Evolutionary conservation across 805 yeast species (phyloP), one percentile per base, ranked within the genome.

Genomic region (Clavispora carvajalis): DNA sequence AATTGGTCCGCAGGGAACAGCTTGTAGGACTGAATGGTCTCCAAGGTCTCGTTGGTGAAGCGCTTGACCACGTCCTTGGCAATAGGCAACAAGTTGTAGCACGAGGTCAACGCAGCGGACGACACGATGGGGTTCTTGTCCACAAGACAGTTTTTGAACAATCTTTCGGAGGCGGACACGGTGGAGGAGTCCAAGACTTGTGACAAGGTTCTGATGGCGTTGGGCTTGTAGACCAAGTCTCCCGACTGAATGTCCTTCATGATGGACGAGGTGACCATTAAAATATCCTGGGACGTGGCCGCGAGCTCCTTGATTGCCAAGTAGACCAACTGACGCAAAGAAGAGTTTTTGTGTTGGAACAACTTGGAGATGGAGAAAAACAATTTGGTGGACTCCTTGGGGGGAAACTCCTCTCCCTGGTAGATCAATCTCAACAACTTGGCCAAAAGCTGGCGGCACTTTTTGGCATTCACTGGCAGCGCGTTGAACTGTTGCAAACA

Each of bases 161-260:
- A 71, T 57, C 99, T 79, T 67, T 93, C 99, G 33, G 95, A 85
- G 33, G 95, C 86, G 53, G 88, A 90, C 35, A 95, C 95, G 8
- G 96, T 90, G 23, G 88, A 74, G 17, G 82, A 85, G 61, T 93
- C 99, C 57, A 93, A 74, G 26, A 93, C 95, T 49, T 95, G 78
- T 16, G 90, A 80, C 55, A 93, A 74, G 0, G 98, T 85, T 62
- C 99, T 80, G 48, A 93, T 84, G 18, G 99, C 98, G 59, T 93
- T 85, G 41, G 99, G 96, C 58, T 89, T 88, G 65, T 84, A 89
- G 46, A 88, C 70, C 48, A 79, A 70, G 44, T 87, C 95, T 42
- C 91, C 91, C 50, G 81, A 82, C 67, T 95, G 97, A 40, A 93
- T 87, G 67, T 93, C 99, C 67, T 90, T 90, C 97, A 93, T 93